Percentiles rank a stretch among this genome's conserved stretches.
Conservation (phyloP, 768 basidiomycete species). For the Mycena belliarum region DNA sequence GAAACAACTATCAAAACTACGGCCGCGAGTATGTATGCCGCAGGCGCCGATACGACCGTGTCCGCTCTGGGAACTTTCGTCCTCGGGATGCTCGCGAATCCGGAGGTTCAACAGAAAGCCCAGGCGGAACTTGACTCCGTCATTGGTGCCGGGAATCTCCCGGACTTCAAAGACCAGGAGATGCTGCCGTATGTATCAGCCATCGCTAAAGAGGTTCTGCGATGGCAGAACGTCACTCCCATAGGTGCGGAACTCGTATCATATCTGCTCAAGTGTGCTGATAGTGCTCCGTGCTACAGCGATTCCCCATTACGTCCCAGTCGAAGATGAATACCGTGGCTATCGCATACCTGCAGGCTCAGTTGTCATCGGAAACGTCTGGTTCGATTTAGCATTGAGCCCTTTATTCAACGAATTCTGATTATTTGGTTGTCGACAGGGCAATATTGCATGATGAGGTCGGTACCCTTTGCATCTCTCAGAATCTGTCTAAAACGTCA, state of each 20-base stretch:
- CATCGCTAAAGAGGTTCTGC: constrained; percentile 28
- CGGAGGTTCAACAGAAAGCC: constrained; percentile 34
- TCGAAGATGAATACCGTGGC: constrained; percentile 30
- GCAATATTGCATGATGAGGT: constrained; percentile 15
- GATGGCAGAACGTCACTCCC: constrained; percentile 30
- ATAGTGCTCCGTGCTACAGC: neutral
- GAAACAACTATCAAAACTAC: neutral
- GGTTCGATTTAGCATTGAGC: constrained; percentile 25
- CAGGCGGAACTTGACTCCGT: constrained; percentile 40
- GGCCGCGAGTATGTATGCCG: constrained; percentile 5
- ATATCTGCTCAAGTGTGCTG: neutral
- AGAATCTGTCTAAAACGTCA: neutral
- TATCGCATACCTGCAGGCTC: constrained; percentile 31
- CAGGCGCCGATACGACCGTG: constrained; percentile 36
- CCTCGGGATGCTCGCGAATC: constrained; percentile 38
- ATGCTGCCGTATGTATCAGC: constrained; percentile 7
- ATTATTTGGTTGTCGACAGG: neutral
- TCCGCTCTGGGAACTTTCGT: constrained; percentile 35
- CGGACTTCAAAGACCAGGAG: constrained; percentile 31
- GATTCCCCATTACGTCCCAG: constrained; percentile 1
- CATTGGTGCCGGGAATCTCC: constrained; percentile 33
- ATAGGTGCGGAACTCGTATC: neutral
- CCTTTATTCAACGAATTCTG: too few relatives aligned
- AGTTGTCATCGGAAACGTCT: constrained; percentile 30
- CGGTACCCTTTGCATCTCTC: neutral